A percentile compares a stretch with the other conserved stretches of the same genome.
These are phyloP conservation scores for Hanseniaspora taiwanica DNA, from an alignment of 805 yeast genomes.

Conservation along the genomic window DNA sequence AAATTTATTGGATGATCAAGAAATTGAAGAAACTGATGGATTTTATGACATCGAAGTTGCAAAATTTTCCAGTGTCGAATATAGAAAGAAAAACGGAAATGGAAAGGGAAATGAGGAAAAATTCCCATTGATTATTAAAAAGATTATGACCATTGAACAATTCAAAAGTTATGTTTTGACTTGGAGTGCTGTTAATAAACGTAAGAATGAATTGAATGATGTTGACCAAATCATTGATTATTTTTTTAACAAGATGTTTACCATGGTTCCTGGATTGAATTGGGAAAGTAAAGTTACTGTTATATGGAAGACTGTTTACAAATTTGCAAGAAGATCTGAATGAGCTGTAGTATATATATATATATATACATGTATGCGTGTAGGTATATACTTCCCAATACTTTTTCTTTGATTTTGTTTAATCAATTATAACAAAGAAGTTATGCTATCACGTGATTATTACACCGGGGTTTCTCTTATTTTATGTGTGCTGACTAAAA, in stretches of 20 bases:
- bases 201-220: constrained; percentile 26
- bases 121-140: constrained; percentile 23
- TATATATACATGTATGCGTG: background rate
- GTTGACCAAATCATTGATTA: constrained; percentile 15
- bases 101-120: too few species aligned
- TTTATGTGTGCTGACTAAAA: too few species aligned
- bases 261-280: background rate
- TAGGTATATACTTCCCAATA: too few species aligned
- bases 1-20: constrained; percentile 20
- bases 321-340: background rate
- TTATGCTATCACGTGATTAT: too few species aligned
- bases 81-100: constrained; percentile 12
- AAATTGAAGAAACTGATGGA: constrained; percentile 11
- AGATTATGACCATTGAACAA: constrained; percentile 30
- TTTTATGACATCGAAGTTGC: constrained; percentile 30
- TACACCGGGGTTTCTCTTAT: too few species aligned
- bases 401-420: too few species aligned
- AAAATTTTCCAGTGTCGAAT: constrained; percentile 14
- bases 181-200: constrained; percentile 56
- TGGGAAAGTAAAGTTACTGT: constrained; percentile 1
- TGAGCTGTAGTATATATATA: background rate
- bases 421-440: too few species aligned
- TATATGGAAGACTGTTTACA: constrained; percentile 1
- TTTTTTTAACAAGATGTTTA: constrained; percentile 1
- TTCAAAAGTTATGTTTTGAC: constrained; percentile 47